phyloP scores from a whole-genome alignment of 208 protist genomes.

The Wallacemonas sp. region DNA sequence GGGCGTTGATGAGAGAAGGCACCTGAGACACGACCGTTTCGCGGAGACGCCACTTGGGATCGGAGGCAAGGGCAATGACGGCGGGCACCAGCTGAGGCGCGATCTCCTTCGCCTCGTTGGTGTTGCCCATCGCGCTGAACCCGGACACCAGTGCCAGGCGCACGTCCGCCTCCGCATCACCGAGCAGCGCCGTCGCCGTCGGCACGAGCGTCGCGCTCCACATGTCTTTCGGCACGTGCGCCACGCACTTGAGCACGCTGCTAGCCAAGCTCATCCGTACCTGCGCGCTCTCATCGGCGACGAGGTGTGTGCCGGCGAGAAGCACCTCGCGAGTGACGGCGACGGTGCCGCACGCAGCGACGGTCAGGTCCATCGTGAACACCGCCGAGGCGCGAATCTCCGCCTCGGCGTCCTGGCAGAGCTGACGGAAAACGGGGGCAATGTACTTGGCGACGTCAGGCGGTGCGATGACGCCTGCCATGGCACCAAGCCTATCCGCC shows the following conservation, averaged over 20 bases:
- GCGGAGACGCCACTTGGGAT: slow-evolving; percentile 87
- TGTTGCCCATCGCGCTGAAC: slow-evolving; percentile 87
- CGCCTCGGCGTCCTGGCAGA: slow-evolving; percentile 80
- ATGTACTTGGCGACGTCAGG: slow-evolving; percentile 62
- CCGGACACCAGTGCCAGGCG: slow-evolving; percentile 82
- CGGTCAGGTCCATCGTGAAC: slow-evolving; percentile 72
- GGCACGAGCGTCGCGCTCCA: slow-evolving; percentile 76
- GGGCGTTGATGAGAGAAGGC: slow-evolving; percentile 76
- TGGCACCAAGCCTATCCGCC: slow-evolving; percentile 92
- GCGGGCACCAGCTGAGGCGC: slow-evolving; percentile 83
- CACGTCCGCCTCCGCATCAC: slow-evolving; percentile 79
- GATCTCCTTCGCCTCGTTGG: slow-evolving; percentile 76
- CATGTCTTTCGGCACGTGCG: slow-evolving; percentile 65
- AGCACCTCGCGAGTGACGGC: slow-evolving; percentile 70
- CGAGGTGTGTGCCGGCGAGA: slow-evolving; percentile 62
- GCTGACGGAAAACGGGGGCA: slow-evolving; percentile 65
- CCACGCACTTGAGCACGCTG: slow-evolving; percentile 76
- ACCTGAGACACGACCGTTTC: slow-evolving; percentile 85
- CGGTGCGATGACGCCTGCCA: slow-evolving; percentile 55
- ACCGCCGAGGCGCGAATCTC: slow-evolving; percentile 88
- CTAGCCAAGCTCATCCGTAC: slow-evolving; percentile 88
- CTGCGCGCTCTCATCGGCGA: slow-evolving; percentile 66
- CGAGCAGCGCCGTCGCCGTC: slow-evolving; percentile 75
- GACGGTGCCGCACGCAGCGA: slow-evolving; percentile 56
- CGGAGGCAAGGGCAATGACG: slow-evolving; percentile 68